phyloP scores from a whole-genome alignment of 441 rosid species.

The Mallotus japonicus region DNA sequence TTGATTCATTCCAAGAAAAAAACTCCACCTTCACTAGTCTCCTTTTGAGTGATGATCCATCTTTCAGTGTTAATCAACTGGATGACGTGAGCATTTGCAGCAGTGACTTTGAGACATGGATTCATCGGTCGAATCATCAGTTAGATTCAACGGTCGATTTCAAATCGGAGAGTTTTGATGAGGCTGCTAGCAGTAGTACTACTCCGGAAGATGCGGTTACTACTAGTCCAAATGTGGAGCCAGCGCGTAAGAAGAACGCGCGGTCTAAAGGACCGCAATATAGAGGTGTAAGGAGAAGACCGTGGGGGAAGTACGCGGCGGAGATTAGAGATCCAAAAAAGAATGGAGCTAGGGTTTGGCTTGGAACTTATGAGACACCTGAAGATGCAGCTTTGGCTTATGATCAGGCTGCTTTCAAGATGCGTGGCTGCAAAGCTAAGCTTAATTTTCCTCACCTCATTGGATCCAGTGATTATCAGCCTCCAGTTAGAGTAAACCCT shows the following conservation, averaged over 20 bases:
- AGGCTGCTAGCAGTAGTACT: background rate
- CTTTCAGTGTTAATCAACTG: background rate
- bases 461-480: constrained; percentile 25
- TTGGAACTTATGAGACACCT: constrained; percentile 52
- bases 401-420: constrained; percentile 50
- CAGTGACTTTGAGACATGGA: background rate
- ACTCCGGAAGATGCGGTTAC: background rate
- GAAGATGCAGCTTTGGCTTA: constrained; percentile 63
- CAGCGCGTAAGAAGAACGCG: background rate
- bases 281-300: constrained; percentile 56
- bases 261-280: constrained; percentile 21
- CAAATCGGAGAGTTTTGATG: background rate
- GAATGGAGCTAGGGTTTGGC: constrained; percentile 52
- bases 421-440: constrained; percentile 60
- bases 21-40: background rate
- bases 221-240: background rate
- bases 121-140: background rate
- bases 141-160: background rate
- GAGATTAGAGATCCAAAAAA: constrained; percentile 60
- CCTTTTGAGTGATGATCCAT: background rate
- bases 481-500: constrained; percentile 26
- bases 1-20: background rate
- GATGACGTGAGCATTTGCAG: background rate
- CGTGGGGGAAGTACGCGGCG: constrained; percentile 67
- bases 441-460: constrained; percentile 52